Evolutionary conservation across 2,329 filamentous ascomycete species (phyloP).

Genomic region (Colletotrichum sp.): DNA sequence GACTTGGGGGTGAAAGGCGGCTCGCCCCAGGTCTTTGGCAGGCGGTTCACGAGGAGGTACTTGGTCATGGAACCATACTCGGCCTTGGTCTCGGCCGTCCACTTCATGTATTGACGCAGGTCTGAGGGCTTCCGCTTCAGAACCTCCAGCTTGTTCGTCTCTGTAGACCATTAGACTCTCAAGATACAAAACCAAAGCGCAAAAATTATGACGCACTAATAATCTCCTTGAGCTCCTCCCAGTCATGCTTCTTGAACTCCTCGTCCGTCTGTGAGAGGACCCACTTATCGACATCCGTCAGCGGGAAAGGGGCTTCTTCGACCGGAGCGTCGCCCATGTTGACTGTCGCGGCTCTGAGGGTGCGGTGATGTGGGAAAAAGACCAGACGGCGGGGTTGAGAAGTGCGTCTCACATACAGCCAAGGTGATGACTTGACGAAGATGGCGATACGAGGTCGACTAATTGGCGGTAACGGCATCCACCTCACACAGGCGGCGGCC

Average conservation of each 20-base stretch:
- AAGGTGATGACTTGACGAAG: not conserved
- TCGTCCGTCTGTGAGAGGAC: slow-evolving; percentile 70
- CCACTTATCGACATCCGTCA: slow-evolving; percentile 63
- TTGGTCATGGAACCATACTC: slow-evolving; percentile 81
- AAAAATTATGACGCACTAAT: slow-evolving; percentile 51
- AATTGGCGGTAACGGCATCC: not conserved
- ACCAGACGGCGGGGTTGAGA: not conserved
- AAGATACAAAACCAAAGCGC: not conserved
- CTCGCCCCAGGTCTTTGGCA: slow-evolving; percentile 69
- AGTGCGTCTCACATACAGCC: not conserved
- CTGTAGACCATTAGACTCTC: slow-evolving; percentile 31
- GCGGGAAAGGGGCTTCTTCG: slow-evolving; percentile 58
- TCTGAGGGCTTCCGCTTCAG: slow-evolving; percentile 85
- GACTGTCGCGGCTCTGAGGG: not conserved
- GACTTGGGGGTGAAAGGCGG: slow-evolving; percentile 61
- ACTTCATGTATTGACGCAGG: slow-evolving; percentile 79
- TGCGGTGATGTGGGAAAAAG: not conserved
- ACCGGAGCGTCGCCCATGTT: slow-evolving; percentile 44
- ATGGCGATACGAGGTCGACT: not conserved
- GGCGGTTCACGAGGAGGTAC: slow-evolving; percentile 76
- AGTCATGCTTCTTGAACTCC: slow-evolving; percentile 72
- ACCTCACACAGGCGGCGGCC: not conserved
- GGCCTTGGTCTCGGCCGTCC: slow-evolving; percentile 71
- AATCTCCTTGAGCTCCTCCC: slow-evolving; percentile 74
- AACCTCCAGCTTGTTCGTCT: slow-evolving; percentile 67